Base-by-base conservation (phyloP, 2,329 filamentous ascomycete genomes). In the Aureobasidium sp. region DNA sequence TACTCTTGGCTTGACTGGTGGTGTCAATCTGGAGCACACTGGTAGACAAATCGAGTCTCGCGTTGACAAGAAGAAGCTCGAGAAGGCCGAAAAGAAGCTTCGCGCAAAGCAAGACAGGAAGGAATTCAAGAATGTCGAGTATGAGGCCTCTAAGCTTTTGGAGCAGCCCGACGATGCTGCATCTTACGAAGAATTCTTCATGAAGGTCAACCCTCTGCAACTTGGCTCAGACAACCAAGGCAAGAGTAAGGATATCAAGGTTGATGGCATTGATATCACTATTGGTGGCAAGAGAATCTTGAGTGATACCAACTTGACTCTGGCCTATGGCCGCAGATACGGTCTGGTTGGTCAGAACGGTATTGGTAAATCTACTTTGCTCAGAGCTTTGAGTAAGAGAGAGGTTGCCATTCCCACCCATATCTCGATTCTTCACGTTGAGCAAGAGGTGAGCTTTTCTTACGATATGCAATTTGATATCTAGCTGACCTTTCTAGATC, bases 101-200 rank as follows among this genome's bases (percentile, higher is more conserved):
- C 90, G 91, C 51, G 92, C 92, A 69, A 99, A 99, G 79, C 94
- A 97, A 78, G 94, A 91, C 78, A 95, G 95, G 81, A 99, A 99
- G 79, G 84, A 86, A 37, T 96, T 94, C 86, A 97, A 97, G 82
- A 96, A 88, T 60, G 94, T 99, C 67, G 90, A 96, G 75, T 99
- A 99, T 74, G 94, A 99, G 77, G 89, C 94, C 0, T 97, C 94
- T 13, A 86, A 86, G 66, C 80, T 99, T 66, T 84, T 99, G 66
- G 87, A 95, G 71, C 84, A 90, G 74, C 82, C 90, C 4, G 88
- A 93, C 68, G 84, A 87, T 68, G 80, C 92, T 13, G 87, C 96
- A 79, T 95, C 90, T 42, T 99, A 99, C 73, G 94, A 99, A 76
- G 94, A 99, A 73, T 97, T 99, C 77, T 99, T 95, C 83, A 97